Conservation (phyloP, 1,284 basidiomycete genomes). For the Vanrija humicola region DNA sequence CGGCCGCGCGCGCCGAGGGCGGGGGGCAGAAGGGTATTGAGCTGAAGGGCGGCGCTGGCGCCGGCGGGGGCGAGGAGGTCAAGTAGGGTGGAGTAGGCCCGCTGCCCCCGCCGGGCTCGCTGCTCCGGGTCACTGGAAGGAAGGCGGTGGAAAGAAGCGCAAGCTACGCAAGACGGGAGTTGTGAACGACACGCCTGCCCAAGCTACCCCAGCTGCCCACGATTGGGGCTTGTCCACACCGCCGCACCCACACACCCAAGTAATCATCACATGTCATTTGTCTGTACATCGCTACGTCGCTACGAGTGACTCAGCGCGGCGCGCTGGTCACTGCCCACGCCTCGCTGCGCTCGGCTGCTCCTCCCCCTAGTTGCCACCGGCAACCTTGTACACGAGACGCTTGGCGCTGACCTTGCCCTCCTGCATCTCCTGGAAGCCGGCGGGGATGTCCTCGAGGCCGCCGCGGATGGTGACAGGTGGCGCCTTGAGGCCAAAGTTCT, state of each 20-base stretch:
- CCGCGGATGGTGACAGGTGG: slow-evolving; percentile 27
- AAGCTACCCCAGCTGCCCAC: too few relatives aligned
- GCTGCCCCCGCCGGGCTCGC: too few relatives aligned
- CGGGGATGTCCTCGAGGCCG: slow-evolving; percentile 28
- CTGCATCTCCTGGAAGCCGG: slow-evolving; percentile 26
- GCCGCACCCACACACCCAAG: background rate
- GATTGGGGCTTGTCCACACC: background rate
- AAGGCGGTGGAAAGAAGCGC: background rate
- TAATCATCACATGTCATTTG: too few relatives aligned
- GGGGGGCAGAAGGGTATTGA: slow-evolving; percentile 41
- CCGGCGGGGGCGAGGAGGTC: slow-evolving; percentile 42
- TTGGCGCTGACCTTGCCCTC: slow-evolving; percentile 15
- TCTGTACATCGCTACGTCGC: too few relatives aligned
- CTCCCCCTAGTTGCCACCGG: background rate
- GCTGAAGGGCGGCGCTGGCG: slow-evolving; percentile 36
- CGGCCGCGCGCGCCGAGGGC: slow-evolving; percentile 19
- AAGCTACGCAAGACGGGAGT: background rate
- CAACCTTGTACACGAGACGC: slow-evolving; percentile 15
- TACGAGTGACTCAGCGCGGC: background rate
- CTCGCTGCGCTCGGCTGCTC: background rate
- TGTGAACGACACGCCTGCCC: too few relatives aligned
- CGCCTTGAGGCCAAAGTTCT: slow-evolving; percentile 24
- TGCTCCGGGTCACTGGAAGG: too few relatives aligned
- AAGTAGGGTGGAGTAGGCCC: slow-evolving; percentile 4
- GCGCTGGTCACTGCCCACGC: background rate